Evolutionary conservation across 306 rosid genomes (phyloP).

Genomic region (Dryas drummondii): DNA sequence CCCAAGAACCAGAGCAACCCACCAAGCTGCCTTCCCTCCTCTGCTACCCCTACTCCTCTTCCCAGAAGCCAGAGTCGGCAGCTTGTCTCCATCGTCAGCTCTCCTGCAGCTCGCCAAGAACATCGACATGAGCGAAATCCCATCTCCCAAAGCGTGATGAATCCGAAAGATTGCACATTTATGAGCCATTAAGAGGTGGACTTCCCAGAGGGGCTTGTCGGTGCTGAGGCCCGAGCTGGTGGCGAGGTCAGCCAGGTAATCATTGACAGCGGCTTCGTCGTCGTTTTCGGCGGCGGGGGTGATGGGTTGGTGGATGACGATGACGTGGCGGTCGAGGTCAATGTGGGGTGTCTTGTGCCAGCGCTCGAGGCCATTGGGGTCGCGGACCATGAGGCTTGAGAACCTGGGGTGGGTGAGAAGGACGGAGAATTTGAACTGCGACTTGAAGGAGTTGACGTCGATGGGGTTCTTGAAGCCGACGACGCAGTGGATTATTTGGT

Average conservation of each 20-base stretch:
- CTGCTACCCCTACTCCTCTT: slow-evolving; percentile 1
- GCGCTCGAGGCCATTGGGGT: slow-evolving; percentile 57
- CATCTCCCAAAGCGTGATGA: slow-evolving; percentile 84
- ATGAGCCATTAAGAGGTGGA: slow-evolving; percentile 62
- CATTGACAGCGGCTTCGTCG: slow-evolving; percentile 43
- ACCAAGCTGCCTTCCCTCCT: background rate
- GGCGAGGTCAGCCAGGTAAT: slow-evolving; percentile 56
- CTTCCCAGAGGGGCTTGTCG: slow-evolving; percentile 85
- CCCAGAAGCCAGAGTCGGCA: slow-evolving; percentile 35
- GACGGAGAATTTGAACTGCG: slow-evolving; percentile 34
- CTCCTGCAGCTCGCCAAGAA: slow-evolving; percentile 58
- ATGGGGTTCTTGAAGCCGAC: slow-evolving; percentile 52
- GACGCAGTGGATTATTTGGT: slow-evolving; percentile 62
- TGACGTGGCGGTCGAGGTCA: slow-evolving; percentile 52
- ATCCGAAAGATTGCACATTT: slow-evolving; percentile 56
- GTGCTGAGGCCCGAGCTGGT: slow-evolving; percentile 32
- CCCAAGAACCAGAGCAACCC: slow-evolving; percentile 19
- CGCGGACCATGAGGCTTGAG: slow-evolving; percentile 63
- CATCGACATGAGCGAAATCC: slow-evolving; percentile 82
- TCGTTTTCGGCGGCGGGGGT: background rate
- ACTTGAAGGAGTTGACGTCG: slow-evolving; percentile 40
- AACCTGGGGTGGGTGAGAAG: slow-evolving; percentile 64
- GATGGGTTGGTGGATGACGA: slow-evolving; percentile 26
- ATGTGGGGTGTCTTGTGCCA: slow-evolving; percentile 56
- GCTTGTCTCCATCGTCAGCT: slow-evolving; percentile 25